Conservation (phyloP, 2,329 filamentous ascomycete genomes). For the Aureobasidium sp. region DNA sequence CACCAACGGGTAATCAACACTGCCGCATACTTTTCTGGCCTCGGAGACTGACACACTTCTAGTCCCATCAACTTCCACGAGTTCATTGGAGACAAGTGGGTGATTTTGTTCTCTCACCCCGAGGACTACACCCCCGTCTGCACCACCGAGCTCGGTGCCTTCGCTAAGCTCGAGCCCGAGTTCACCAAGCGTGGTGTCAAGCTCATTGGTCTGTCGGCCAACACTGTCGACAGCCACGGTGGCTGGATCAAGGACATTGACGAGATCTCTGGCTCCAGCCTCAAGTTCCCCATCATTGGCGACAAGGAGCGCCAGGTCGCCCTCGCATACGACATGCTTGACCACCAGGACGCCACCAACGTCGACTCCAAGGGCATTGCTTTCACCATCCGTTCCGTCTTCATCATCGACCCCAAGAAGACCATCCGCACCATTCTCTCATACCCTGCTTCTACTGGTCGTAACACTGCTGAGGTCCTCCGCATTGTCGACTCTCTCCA, state of each 20-base stretch:
- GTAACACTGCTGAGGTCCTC: conserved; percentile 46
- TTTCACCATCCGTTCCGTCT: conserved; percentile 58
- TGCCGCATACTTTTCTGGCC: neutral
- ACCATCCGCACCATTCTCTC: conserved; percentile 54
- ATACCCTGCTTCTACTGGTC: conserved; percentile 54
- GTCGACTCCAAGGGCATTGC: conserved; percentile 49
- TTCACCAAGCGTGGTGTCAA: conserved; percentile 55
- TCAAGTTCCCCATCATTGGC: conserved; percentile 46
- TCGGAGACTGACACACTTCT: conserved; percentile 21
- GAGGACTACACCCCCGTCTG: conserved; percentile 53
- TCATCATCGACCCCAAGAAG: conserved; percentile 58
- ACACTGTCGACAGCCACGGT: conserved; percentile 43
- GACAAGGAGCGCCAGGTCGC: conserved; percentile 47
- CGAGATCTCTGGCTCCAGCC: conserved; percentile 40
- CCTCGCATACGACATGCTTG: conserved; percentile 45
- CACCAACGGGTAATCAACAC: conserved; percentile 41
- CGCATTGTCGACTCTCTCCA: conserved; percentile 45
- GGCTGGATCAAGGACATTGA: conserved; percentile 48
- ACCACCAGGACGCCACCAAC: conserved; percentile 50
- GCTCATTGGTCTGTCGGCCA: conserved; percentile 50
- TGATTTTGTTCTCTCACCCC: conserved; percentile 63
- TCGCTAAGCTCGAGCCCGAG: conserved; percentile 56
- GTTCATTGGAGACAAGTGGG: conserved; percentile 63
- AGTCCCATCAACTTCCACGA: conserved; percentile 58
- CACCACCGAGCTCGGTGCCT: conserved; percentile 56